Base-by-base conservation (phyloP, 306 rosid genomes). In the Vicia villosa region DNA sequence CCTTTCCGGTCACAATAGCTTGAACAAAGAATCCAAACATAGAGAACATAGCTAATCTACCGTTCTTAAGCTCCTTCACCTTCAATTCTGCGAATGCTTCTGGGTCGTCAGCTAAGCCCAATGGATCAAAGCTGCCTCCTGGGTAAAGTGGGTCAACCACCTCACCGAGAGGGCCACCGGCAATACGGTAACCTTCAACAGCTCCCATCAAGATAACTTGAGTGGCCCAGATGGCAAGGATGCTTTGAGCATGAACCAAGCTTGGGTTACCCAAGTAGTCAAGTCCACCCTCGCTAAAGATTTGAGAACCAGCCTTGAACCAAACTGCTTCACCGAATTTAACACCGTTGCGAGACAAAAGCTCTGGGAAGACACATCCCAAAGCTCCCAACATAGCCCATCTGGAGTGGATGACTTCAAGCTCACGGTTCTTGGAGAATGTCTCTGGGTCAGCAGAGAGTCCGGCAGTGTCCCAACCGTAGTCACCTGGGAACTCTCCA, bases 371-470 rank as follows among this genome's bases (percentile, higher is more conserved):
- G 52, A 93, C 94, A 8, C 91, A 84, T 1, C 97, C 97, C 4
- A 93, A 59, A 0, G 98, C 96, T 28, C 98, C 93, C 0, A 92
- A 90, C 98, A 92, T 92, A 84, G 98, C 98, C 98, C 96, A 90
- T 32, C 92, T 81, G 0, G 52, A 56, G 80, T 93, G 97, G 83
- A 93, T 90, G 16, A 93, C 98, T 15, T 90, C 94, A 0, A 93
- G 87, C 79, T 90, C 97, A 37, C 94, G 82, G 73, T 93, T 93
- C 69, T 52, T 86, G 19, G 97, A 91, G 3, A 93, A 90, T 32
- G 98, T 93, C 70, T 93, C 88, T 10, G 91, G 97, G 80, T 88
- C 96, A 12, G 98, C 94, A 0, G 96, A 93, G 52, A 93, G 96
- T 16, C 97, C 94, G 2, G 94, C 94, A 11, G 96, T 93, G 87